Evolutionary conservation across 2,329 filamentous ascomycete genomes (phyloP).

Genomic region (Verticillium alfalfae): DNA sequence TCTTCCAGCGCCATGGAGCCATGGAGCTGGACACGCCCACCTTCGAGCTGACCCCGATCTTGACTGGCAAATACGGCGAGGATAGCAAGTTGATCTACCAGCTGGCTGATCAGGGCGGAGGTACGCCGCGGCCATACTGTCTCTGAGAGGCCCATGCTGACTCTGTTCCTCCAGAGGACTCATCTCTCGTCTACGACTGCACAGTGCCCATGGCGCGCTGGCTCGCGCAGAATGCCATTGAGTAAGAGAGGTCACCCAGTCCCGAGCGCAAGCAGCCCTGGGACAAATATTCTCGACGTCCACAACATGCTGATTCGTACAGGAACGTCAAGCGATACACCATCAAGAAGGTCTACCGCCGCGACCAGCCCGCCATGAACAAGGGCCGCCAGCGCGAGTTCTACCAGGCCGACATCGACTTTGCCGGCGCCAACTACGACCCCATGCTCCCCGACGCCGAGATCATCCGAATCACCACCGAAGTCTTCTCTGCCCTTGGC

Average conservation of each 20-base stretch:
- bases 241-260: slow-evolving; percentile 30
- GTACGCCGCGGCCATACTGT: neutral
- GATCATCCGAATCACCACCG: slow-evolving; percentile 75
- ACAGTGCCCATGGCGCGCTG: slow-evolving; percentile 89
- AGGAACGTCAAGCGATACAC: slow-evolving; percentile 81
- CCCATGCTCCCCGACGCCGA: slow-evolving; percentile 90
- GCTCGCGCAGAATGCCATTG: slow-evolving; percentile 84
- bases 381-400: slow-evolving; percentile 94
- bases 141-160: neutral
- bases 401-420: slow-evolving; percentile 96
- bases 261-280: neutral
- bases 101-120: slow-evolving; percentile 75
- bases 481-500: slow-evolving; percentile 77
- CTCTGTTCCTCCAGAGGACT: slow-evolving; percentile 13
- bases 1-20: slow-evolving; percentile 80
- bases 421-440: slow-evolving; percentile 75
- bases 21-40: slow-evolving; percentile 76
- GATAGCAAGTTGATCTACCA: slow-evolving; percentile 65
- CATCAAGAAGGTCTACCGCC: slow-evolving; percentile 73
- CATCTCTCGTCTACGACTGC: slow-evolving; percentile 70
- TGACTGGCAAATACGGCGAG: slow-evolving; percentile 86
- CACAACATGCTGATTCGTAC: neutral
- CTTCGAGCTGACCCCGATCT: slow-evolving; percentile 82
- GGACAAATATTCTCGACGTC: neutral
- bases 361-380: slow-evolving; percentile 77